Percentiles rank a stretch among this genome's conserved stretches.
These are phyloP conservation scores for Flaveria robusta DNA, from an alignment of 129 eudicot genomes.

Conservation along the genomic window DNA sequence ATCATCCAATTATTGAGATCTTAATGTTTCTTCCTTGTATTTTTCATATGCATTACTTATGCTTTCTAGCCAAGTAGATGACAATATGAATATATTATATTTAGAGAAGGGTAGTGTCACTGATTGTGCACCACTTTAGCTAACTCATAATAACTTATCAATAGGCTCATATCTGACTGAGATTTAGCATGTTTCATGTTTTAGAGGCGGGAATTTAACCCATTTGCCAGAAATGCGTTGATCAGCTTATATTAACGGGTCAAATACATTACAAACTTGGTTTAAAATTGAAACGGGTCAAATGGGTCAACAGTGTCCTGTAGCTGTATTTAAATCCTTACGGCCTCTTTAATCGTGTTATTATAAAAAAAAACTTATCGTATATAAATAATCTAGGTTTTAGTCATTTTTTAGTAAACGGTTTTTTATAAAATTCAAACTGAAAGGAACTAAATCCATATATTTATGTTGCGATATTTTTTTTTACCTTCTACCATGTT, in stretches of 20 bases:
- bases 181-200: not conserved
- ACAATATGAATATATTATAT: not conserved
- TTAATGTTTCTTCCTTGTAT: not conserved
- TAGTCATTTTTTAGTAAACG: not conserved
- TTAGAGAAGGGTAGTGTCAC: not conserved
- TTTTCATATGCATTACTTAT: not conserved
- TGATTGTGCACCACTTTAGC: no score
- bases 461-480: not conserved
- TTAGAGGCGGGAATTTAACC: no score
- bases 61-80: not conserved
- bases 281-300: not conserved
- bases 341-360: not conserved
- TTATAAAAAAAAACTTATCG: not conserved
- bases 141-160: not conserved
- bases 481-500: not conserved
- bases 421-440: not conserved
- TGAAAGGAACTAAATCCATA: not conserved
- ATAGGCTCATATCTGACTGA: not conserved
- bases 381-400: slow-evolving; percentile 2
- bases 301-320: not conserved
- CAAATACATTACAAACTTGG: slow-evolving; percentile 4
- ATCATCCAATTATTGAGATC: not conserved
- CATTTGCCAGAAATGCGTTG: not conserved
- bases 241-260: slow-evolving; percentile 5
- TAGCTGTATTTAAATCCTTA: not conserved